phyloP scores from a whole-genome alignment of 441 rosid genomes.

The Codiaeum variegatum region DNA sequence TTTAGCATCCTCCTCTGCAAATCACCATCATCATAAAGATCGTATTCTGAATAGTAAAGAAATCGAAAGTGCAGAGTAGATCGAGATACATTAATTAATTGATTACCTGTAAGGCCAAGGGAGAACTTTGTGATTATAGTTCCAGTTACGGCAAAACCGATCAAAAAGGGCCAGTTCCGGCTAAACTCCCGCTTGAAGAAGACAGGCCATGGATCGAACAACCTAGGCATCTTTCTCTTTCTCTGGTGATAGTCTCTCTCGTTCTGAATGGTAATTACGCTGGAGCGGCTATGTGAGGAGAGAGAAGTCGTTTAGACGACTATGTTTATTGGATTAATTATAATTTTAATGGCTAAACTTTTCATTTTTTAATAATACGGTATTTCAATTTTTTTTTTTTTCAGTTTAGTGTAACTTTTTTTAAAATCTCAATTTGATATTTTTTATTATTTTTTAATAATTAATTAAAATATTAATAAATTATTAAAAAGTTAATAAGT shows the following conservation, averaged over 20 bases:
- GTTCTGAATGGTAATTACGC: not conserved
- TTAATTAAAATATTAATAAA: no score
- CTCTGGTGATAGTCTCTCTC: not conserved
- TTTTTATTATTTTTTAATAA: no score
- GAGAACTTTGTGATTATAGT: constrained; percentile 65
- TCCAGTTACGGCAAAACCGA: constrained; percentile 83
- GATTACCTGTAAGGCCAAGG: constrained; percentile 65
- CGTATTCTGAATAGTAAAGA: not conserved
- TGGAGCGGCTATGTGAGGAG: not conserved
- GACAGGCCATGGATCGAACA: constrained; percentile 95
- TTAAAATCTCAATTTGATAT: no score
- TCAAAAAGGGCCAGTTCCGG: constrained; percentile 85
- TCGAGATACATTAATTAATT: constrained; percentile 11
- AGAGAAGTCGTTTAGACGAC: not conserved
- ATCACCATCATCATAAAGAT: not conserved
- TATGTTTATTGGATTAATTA: no score
- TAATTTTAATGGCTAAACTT: no score
- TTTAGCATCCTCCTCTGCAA: constrained; percentile 85
- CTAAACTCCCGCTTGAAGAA: constrained; percentile 89
- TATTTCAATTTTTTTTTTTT: no score
- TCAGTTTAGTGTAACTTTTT: no score
- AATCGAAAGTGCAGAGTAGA: not conserved
- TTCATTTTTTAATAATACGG: no score
- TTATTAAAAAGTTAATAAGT: no score
- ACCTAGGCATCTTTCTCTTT: constrained; percentile 31